These are phyloP conservation scores for Hypoxylon perforatum DNA, from an alignment of 495 filamentous ascomycete genomes.

Conservation along the genomic window DNA sequence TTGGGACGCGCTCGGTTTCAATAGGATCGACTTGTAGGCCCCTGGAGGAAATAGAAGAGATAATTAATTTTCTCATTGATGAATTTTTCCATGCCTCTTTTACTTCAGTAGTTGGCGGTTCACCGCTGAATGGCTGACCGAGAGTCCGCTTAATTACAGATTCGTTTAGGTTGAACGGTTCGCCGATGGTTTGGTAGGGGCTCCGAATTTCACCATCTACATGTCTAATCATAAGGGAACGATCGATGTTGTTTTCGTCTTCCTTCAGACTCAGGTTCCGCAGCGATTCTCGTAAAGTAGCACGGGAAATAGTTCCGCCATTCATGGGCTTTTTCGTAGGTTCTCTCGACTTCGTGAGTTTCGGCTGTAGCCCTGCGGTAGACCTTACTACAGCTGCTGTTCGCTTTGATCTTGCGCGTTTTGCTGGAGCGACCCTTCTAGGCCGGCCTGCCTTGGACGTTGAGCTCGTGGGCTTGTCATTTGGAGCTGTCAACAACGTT, in stretches of 20 bases:
- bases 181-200: conserved; percentile 5
- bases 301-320: neutral
- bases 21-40: conserved; percentile 54
- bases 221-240: neutral
- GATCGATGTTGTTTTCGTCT: neutral
- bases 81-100: neutral
- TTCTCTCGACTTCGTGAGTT: neutral
- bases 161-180: conserved; percentile 4
- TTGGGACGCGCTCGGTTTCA: conserved; percentile 63
- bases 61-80: conserved; percentile 7
- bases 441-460: neutral
- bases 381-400: neutral
- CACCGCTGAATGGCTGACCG: neutral
- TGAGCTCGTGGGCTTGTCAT: neutral
- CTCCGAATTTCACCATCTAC: neutral
- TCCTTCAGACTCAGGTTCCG: neutral
- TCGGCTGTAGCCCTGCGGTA: neutral
- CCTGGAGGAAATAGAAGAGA: conserved; percentile 42
- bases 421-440: neutral
- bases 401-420: neutral
- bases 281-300: neutral
- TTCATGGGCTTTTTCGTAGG: neutral
- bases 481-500: neutral
- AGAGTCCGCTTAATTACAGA: no score
- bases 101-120: neutral